Evolutionary conservation across 2,329 filamentous ascomycete species (phyloP).

Genomic region (Colletotrichum lentis): DNA sequence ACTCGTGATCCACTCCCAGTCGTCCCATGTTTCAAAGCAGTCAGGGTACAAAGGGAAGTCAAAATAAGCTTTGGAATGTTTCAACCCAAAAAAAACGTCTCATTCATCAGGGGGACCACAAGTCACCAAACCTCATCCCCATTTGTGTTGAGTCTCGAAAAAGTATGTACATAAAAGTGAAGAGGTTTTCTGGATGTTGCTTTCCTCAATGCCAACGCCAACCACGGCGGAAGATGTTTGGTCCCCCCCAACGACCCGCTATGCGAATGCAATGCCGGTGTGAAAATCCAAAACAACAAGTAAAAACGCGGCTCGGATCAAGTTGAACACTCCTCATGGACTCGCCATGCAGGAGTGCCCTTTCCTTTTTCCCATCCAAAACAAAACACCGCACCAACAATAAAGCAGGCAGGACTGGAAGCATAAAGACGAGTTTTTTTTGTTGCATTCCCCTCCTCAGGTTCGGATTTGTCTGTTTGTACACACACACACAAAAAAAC

Average conservation of each 20-base stretch:
- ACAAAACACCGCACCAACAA: not conserved
- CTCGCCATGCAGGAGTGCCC: conserved; percentile 2
- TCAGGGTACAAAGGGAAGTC: not conserved
- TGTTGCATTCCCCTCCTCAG: not conserved
- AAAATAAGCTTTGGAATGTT: conserved; percentile 15
- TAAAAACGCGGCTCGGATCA: conserved; percentile 6
- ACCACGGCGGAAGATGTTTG: not conserved
- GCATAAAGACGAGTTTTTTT: conserved; percentile 2
- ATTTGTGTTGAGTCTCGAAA: conserved; percentile 23
- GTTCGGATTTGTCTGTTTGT: not conserved
- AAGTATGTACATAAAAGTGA: conserved; percentile 32
- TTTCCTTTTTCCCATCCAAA: conserved; percentile 2
- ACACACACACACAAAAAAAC: conserved; percentile 15
- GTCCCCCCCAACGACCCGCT: conserved; percentile 13
- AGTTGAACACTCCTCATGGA: conserved; percentile 2
- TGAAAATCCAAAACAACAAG: conserved; percentile 3
- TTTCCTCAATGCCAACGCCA: not conserved
- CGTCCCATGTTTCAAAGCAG: conserved; percentile 10
- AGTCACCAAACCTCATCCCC: conserved; percentile 37
- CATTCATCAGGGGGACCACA: conserved; percentile 13
- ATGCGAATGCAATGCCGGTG: conserved; percentile 21
- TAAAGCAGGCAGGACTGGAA: conserved; percentile 1
- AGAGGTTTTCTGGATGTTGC: conserved; percentile 18
- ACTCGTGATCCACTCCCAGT: too few species aligned
- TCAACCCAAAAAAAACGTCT: conserved; percentile 3